Base-by-base conservation (phyloP, 192 early-diverging fungal species). In the Backusella liffmaniae region DNA sequence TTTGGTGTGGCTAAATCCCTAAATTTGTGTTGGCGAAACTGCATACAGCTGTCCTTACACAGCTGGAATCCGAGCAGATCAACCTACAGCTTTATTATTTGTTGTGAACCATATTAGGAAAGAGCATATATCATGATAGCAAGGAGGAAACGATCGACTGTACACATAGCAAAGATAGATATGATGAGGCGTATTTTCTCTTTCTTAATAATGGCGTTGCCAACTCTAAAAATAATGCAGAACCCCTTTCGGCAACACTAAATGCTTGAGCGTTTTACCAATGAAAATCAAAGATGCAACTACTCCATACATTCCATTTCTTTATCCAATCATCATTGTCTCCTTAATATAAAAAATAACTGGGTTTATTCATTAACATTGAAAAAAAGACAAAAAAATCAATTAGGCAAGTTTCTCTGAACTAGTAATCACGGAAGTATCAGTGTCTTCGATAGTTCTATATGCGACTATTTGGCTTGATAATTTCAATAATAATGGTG, bases 401-500 rank as follows among this genome's bases (percentile, higher is more conserved):
- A 62, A 62, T 62, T 23, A 62, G 1, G 56, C 56, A 13, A 62
- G 0, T 26, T 62, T 62, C 29, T 62, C 56, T 62, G 56, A 62
- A 29, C 7, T 12, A n/a, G 56, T 13, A 13, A 62, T 29, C 10
- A 3, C 56, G 12, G 23, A 8, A 29, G 9, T 62, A 29, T 62
- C 26, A 29, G 56, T 29, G 3, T 26, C 56, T 10, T 62, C 56
- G 10, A 62, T 30, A 10, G 39, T 1, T 13, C 5, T 10, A 44
- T 72, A 18, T 10, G 53, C 23, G 5, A 18, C 8, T 29, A 42
- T 72, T 5, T 56, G 29, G 21, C 71, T 21, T 12, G 73, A 75
- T 8, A 83, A 5, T 18, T 80, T 85, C 86, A 89, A 90, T n/a
- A 90, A 44, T 16, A 90, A 10, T 12, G 89, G 89, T 4, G 86